Evolutionary conservation across 129 eudicot genomes (phyloP).

Genomic region (Helianthus tuberosus): DNA sequence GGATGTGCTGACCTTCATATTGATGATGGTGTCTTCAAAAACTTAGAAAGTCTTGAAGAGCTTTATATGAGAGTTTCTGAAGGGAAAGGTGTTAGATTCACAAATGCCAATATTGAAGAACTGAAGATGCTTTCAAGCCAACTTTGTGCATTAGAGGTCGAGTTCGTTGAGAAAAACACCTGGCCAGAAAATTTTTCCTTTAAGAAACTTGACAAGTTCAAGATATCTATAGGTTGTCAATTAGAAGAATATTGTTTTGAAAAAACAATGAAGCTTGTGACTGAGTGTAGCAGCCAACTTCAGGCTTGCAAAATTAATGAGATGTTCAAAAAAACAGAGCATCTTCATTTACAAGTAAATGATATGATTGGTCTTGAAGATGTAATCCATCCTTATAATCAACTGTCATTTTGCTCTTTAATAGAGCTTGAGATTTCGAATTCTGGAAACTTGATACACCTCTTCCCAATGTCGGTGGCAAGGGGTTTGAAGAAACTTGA

Average conservation of each 20-base stretch:
- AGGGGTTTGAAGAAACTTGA: conserved; percentile 11
- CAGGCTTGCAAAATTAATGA: not conserved
- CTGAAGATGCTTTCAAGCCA: not conserved
- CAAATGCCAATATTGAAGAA: not conserved
- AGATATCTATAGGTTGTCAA: conserved; percentile 5
- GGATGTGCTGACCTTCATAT: conserved; percentile 7
- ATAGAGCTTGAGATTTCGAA: conserved; percentile 1
- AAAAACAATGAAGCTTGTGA: no score
- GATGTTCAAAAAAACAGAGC: conserved; percentile 10
- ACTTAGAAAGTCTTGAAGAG: conserved; percentile 6
- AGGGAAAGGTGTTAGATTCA: not conserved
- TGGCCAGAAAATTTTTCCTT: not conserved
- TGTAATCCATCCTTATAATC: not conserved
- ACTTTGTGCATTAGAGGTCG: conserved; percentile 13
- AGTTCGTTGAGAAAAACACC: not conserved
- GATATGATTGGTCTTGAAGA: conserved; percentile 9
- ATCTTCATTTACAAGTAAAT: not conserved
- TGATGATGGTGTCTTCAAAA: conserved; percentile 18
- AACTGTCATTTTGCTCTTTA: not conserved
- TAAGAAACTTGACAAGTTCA: conserved; percentile 9
- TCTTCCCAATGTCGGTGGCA: not conserved
- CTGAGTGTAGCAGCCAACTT: no score
- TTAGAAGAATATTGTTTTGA: no score
- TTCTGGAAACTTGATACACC: not conserved
- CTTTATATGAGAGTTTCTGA: not conserved